These are phyloP conservation scores for Aureobasidium sp. DNA, from an alignment of 2,329 filamentous ascomycete species.

Conservation along the genomic window DNA sequence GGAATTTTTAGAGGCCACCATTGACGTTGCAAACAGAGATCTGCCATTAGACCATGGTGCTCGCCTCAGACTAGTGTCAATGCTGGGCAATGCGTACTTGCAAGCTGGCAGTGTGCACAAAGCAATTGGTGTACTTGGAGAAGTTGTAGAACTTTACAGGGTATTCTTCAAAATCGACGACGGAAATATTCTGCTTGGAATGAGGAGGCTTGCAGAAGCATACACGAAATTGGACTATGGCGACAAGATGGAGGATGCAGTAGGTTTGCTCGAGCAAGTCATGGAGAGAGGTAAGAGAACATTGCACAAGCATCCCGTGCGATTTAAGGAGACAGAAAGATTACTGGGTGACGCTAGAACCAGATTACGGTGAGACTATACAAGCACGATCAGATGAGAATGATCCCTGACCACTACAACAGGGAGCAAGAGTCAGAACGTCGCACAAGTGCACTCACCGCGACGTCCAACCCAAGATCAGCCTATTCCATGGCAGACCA, in stretches of 20 bases:
- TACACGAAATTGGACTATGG: neutral
- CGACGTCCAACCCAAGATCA: too few species aligned
- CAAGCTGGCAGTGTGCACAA: too few species aligned
- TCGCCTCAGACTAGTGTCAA: neutral
- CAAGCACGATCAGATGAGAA: neutral
- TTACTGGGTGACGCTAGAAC: neutral
- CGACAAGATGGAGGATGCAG: neutral
- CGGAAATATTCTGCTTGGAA: too few species aligned
- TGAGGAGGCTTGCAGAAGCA: too few species aligned
- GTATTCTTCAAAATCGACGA: too few species aligned
- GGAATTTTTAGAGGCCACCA: too few species aligned
- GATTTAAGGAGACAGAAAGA: neutral
- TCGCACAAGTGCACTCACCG: too few species aligned
- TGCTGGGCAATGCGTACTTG: neutral
- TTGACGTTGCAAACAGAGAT: too few species aligned
- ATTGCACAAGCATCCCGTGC: neutral
- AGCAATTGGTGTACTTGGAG: too few species aligned
- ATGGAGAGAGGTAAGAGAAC: neutral
- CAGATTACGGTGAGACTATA: neutral
- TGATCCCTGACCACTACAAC: too few species aligned
- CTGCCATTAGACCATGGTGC: neutral
- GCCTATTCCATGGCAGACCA: neutral
- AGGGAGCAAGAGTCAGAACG: neutral
- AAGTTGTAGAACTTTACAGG: too few species aligned
- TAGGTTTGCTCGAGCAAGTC: neutral